Base-by-base conservation (phyloP, 768 basidiomycete genomes). In the Dentipellis fragilis region DNA sequence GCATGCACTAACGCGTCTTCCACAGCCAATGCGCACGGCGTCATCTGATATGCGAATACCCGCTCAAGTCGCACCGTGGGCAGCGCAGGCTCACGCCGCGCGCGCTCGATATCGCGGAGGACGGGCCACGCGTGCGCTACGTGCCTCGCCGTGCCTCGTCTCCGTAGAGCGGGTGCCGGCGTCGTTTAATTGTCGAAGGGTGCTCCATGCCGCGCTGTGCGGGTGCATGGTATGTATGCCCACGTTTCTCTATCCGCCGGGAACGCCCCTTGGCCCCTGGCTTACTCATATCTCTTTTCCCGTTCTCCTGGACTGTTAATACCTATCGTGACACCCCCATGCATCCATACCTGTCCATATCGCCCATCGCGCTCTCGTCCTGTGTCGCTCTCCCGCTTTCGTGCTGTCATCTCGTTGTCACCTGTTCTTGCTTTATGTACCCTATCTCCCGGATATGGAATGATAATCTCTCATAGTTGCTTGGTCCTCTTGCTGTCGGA, bases 1-100 rank as follows among this genome's bases (percentile, higher is more conserved):
- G 19, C 35, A 45, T 55, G 54, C 55, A 35, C 42, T 55, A 7
- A 11, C 40, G 17, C 19, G 16, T 19, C 19, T 51, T 22, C 38
- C 29, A 39, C 29, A 62, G 58, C 16, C 61, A 60, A 57, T 59
- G 55, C 52, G 60, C 62, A 29, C 57, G 59, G 54, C 60, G 58
- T 29, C 57, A 56, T 29, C 57, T 59, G 48, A 47, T 11, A 11
- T 61, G 58, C 39, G 52, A 57, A 12, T 61, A 56, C 34, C 54
- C 59, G 12, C 54, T 58, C 36, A 67, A 64, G 14, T 62, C 60
- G 48, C 58, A 59, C 57, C 63, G 60, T 59, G 64, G 66, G 59
- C 37, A 61, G 54, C 21, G 69, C 34, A 59, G 59, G 39, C 45
- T 58, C 10, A 53, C 34, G 5, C 45, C 53, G n/a, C 23, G 37